Conservation (phyloP, 352 stramenopile species). For the Globisporangium solare region DNA sequence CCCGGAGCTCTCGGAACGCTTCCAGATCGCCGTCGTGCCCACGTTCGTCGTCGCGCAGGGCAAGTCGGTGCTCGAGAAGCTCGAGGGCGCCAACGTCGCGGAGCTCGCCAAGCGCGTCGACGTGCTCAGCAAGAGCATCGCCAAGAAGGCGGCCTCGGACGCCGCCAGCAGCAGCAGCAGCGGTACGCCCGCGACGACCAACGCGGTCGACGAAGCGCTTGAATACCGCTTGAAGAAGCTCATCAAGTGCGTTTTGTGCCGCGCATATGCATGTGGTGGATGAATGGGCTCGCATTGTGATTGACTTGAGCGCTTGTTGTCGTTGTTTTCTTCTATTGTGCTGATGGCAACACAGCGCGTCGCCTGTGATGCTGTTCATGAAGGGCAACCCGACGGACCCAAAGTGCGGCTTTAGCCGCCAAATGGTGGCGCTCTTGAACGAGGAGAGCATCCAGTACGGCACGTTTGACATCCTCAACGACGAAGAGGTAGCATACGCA, state of each 20-base stretch:
- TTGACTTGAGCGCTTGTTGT: background rate
- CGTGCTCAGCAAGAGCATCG: conserved; percentile 77
- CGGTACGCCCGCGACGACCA: conserved; percentile 13
- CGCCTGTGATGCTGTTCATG: conserved; percentile 98
- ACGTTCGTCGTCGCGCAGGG: conserved; percentile 91
- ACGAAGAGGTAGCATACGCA: conserved; percentile 82
- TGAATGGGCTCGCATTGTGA: background rate
- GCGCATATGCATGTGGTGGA: background rate
- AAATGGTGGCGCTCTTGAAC: conserved; percentile 93
- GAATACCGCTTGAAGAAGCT: conserved; percentile 81
- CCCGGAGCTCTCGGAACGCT: conserved; percentile 79
- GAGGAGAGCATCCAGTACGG: conserved; percentile 91
- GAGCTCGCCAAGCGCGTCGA: conserved; percentile 84
- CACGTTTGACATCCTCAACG: conserved; percentile 97
- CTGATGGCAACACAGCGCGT: conserved; percentile 31
- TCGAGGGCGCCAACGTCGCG: conserved; percentile 79
- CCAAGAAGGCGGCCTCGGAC: conserved; percentile 39
- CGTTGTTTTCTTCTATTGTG: too few relatives aligned
- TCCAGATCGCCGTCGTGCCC: conserved; percentile 91
- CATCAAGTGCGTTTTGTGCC: conserved; percentile 37
- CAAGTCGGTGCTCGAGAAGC: conserved; percentile 71
- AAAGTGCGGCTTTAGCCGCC: conserved; percentile 94
- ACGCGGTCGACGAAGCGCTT: conserved; percentile 55
- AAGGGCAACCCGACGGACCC: conserved; percentile 95
- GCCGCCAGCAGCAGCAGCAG: conserved; percentile 17